Conservation (phyloP, 2,329 filamentous ascomycete genomes). For the Trichoderma gracile region DNA sequence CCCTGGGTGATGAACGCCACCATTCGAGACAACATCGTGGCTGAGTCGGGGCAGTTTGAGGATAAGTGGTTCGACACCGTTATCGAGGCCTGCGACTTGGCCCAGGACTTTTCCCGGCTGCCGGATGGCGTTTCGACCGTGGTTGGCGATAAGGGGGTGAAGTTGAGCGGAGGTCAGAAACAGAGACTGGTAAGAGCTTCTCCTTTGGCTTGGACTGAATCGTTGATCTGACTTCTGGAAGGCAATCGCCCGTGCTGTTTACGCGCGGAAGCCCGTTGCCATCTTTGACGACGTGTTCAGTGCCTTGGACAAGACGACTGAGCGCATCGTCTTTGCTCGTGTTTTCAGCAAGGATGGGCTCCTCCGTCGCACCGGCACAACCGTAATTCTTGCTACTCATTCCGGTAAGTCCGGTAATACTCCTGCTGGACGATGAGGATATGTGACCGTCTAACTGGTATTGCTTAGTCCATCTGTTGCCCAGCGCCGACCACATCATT, state of each 20-base stretch:
- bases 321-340: constrained; percentile 42
- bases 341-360: constrained; percentile 43
- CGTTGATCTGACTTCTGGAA: constrained; percentile 13
- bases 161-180: constrained; percentile 41
- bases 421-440: neutral
- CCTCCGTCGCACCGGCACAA: constrained; percentile 35
- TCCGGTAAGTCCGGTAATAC: constrained; percentile 29
- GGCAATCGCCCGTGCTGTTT: constrained; percentile 40
- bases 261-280: constrained; percentile 37
- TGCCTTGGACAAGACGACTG: constrained; percentile 45
- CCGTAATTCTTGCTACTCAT: constrained; percentile 40
- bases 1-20: constrained; percentile 40
- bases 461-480: constrained; percentile 37
- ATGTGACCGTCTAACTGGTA: neutral
- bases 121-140: constrained; percentile 32
- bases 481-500: constrained; percentile 47
- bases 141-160: constrained; percentile 38
- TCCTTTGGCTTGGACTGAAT: neutral
- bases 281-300: constrained; percentile 46
- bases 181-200: constrained; percentile 36
- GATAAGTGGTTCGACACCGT: constrained; percentile 37
- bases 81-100: constrained; percentile 39
- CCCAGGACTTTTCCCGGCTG: constrained; percentile 34
- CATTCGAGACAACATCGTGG: constrained; percentile 41
- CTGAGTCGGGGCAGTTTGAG: constrained; percentile 36